Evolutionary conservation across 2,329 filamentous ascomycete genomes (phyloP).

Genomic region (Microsporum ferrugineum): DNA sequence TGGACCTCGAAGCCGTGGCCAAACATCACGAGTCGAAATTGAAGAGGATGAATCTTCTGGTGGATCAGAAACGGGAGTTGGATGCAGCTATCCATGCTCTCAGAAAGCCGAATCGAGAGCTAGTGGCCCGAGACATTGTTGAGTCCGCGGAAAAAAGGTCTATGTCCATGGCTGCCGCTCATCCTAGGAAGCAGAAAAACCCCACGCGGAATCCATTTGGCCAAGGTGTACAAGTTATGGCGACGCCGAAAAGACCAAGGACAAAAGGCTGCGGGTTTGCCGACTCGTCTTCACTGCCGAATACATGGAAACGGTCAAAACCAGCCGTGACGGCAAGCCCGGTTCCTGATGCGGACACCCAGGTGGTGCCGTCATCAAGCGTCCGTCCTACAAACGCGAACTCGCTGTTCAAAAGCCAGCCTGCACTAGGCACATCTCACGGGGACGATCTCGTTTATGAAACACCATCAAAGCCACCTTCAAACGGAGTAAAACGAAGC

Average conservation of each 20-base stretch:
- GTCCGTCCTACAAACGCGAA: background rate
- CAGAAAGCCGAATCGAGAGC: constrained; percentile 37
- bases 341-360: background rate
- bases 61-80: constrained; percentile 39
- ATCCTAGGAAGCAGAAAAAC: constrained; percentile 31
- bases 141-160: constrained; percentile 30
- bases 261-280: constrained; percentile 12
- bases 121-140: constrained; percentile 36
- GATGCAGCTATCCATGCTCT: constrained; percentile 38
- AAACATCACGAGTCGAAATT: constrained; percentile 37
- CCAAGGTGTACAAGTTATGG: constrained; percentile 39
- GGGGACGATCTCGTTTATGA: constrained; percentile 19
- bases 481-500: background rate
- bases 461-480: constrained; percentile 26
- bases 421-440: background rate
- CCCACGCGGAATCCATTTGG: constrained; percentile 32
- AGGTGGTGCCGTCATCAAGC: background rate
- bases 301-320: background rate
- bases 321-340: background rate
- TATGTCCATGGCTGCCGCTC: constrained; percentile 13
- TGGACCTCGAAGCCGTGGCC: constrained; percentile 37
- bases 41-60: constrained; percentile 35
- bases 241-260: constrained; percentile 29
- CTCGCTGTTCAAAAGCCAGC: background rate
- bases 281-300: background rate